Evolutionary conservation across 2,329 filamentous ascomycete species (phyloP).

Genomic region (Aspergillus felis): DNA sequence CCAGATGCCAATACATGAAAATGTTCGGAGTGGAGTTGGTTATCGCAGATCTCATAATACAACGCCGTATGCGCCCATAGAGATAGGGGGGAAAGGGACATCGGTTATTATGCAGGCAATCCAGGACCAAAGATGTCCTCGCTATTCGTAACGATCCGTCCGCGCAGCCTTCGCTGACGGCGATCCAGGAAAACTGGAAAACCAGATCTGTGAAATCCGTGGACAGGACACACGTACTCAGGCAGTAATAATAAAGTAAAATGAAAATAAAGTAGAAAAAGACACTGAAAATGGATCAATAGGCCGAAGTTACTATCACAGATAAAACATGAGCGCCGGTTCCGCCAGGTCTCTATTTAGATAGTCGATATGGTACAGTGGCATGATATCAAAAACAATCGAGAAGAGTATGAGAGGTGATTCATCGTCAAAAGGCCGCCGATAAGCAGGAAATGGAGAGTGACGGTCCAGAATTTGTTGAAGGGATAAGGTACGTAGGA

Average conservation of each 20-base stretch:
- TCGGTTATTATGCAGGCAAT: background rate
- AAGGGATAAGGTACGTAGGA: background rate
- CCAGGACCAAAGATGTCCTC: background rate
- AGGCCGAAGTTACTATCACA: conserved; percentile 23
- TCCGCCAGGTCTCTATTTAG: conserved; percentile 35
- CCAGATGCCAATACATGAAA: conserved; percentile 22
- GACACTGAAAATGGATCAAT: conserved; percentile 13
- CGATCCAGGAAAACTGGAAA: conserved; percentile 1
- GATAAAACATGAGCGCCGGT: conserved; percentile 28
- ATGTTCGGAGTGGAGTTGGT: conserved; percentile 27
- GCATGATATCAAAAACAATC: conserved; percentile 27
- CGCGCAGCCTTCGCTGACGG: background rate
- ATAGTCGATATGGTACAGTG: conserved; percentile 39
- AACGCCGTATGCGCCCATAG: conserved; percentile 13
- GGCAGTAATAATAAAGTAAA: conserved; percentile 14
- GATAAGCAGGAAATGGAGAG: conserved; percentile 10
- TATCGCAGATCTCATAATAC: conserved; percentile 15
- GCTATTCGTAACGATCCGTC: background rate
- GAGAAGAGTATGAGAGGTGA: conserved; percentile 17
- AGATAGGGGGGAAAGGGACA: conserved; percentile 1
- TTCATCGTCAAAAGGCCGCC: conserved; percentile 20
- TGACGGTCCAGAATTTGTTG: conserved; percentile 6
- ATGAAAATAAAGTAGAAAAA: conserved; percentile 3
- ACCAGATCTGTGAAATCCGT: conserved; percentile 5
- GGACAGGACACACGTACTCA: conserved; percentile 11